phyloP scores from a whole-genome alignment of 176 grass and related monocot species.

The Carex kokanica region DNA sequence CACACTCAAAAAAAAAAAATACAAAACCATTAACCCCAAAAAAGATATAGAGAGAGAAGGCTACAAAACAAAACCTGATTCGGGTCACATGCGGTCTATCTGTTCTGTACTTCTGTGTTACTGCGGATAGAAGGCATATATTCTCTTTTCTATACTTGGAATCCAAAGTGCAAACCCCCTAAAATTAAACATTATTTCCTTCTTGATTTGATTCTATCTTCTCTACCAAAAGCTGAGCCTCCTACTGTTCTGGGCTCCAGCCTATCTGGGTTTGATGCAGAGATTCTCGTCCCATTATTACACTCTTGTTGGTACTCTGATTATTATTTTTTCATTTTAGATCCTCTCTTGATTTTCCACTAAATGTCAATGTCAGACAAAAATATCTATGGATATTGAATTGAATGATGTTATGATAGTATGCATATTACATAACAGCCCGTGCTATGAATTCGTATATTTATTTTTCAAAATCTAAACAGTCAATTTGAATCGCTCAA shows the following conservation, averaged over 20 bases:
- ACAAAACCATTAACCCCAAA: background rate
- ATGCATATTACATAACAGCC: no score
- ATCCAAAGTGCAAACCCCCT: background rate
- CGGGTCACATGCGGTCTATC: background rate
- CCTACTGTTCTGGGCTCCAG: background rate
- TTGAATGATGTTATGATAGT: background rate
- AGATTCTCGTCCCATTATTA: slow-evolving; percentile 1
- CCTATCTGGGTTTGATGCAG: slow-evolving; percentile 1
- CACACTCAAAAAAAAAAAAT: no score
- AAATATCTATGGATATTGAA: background rate
- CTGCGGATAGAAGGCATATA: slow-evolving; percentile 23
- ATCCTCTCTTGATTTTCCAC: background rate
- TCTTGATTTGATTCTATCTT: background rate
- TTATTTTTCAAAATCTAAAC: no score
- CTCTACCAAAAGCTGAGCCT: background rate
- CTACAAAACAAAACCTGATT: slow-evolving; percentile 20
- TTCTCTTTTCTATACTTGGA: slow-evolving; percentile 2
- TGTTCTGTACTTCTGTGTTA: background rate
- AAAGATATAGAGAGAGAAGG: background rate
- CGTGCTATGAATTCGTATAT: no score
- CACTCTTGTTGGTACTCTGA: background rate
- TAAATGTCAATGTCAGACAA: background rate
- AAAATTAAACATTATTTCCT: background rate
- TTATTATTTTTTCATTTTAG: background rate
- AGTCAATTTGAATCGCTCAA: no score